Evolutionary conservation across 2,329 filamentous ascomycete species (phyloP).

Genomic region (Fusarium camptoceras): DNA sequence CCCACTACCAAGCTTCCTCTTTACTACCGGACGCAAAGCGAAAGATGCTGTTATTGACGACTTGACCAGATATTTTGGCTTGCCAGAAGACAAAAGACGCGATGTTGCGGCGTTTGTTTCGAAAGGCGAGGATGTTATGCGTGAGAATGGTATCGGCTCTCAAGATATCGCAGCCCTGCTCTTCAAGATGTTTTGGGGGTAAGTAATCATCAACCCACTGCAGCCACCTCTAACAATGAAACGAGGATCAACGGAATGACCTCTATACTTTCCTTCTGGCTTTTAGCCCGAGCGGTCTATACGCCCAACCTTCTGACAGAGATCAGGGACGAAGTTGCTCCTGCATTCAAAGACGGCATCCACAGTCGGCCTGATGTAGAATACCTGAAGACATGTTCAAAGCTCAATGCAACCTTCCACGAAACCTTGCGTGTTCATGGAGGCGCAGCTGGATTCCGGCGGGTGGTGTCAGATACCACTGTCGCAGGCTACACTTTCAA

Average conservation of each 20-base stretch:
- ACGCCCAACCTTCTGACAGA: background rate
- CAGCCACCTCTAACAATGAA: background rate
- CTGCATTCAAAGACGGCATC: background rate
- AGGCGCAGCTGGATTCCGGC: background rate
- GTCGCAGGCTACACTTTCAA: background rate
- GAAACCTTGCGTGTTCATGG: background rate
- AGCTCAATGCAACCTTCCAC: background rate
- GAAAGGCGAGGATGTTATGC: background rate
- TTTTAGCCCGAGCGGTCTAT: background rate
- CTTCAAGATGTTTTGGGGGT: background rate
- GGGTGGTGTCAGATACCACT: background rate
- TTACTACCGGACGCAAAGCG: rapidly evolving
- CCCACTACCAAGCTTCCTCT: background rate
- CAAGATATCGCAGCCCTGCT: background rate
- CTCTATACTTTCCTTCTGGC: background rate
- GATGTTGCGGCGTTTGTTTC: background rate
- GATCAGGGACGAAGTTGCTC: background rate
- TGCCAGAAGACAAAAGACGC: background rate
- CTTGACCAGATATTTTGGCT: background rate
- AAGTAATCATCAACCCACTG: rapidly evolving
- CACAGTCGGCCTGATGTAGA: background rate
- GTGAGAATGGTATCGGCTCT: background rate
- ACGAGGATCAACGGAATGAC: background rate
- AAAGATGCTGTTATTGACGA: background rate
- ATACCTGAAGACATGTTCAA: background rate